A percentile compares a stretch with the other conserved stretches of the same genome.
These are phyloP conservation scores for Panellus pusillus DNA, from an alignment of 768 basidiomycete species.

Conservation along the genomic window DNA sequence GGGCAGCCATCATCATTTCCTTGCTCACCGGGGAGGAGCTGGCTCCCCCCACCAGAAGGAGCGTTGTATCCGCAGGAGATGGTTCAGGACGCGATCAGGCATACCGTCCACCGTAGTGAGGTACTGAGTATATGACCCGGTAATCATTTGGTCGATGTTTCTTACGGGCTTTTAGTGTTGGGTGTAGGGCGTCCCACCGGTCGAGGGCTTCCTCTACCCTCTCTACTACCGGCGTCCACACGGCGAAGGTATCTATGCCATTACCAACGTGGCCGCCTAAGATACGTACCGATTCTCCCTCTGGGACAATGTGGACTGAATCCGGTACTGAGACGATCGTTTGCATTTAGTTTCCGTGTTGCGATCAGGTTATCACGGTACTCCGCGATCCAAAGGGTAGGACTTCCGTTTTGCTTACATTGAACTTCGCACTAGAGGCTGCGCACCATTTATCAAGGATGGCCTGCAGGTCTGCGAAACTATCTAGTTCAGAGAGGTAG, in stretches of 20 bases:
- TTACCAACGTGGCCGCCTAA: not conserved
- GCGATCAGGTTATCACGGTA: no score
- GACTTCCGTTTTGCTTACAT: slow-evolving; percentile 39
- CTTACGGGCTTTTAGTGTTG: not conserved
- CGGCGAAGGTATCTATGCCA: not conserved
- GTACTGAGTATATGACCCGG: not conserved
- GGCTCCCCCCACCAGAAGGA: not conserved
- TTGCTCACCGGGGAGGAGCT: not conserved
- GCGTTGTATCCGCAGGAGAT: not conserved
- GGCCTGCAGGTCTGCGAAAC: slow-evolving; percentile 20
- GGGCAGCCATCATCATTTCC: not conserved
- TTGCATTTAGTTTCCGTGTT: no score
- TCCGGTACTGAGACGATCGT: no score
- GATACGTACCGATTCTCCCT: not conserved
- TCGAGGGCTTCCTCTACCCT: not conserved
- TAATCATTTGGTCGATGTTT: not conserved
- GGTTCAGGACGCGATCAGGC: not conserved
- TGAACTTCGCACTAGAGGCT: slow-evolving; percentile 43
- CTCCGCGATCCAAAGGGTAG: slow-evolving; percentile 42
- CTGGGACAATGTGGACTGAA: not conserved
- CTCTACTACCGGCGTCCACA: not conserved
- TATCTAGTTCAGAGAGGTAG: slow-evolving; percentile 32
- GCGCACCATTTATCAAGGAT: slow-evolving; percentile 41
- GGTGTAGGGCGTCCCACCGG: not conserved
- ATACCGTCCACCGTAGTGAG: not conserved